A percentile compares a stretch with the other conserved stretches of the same genome.
Conservation (phyloP, 257 asterid species). For the Rauvolfia tetraphylla region DNA sequence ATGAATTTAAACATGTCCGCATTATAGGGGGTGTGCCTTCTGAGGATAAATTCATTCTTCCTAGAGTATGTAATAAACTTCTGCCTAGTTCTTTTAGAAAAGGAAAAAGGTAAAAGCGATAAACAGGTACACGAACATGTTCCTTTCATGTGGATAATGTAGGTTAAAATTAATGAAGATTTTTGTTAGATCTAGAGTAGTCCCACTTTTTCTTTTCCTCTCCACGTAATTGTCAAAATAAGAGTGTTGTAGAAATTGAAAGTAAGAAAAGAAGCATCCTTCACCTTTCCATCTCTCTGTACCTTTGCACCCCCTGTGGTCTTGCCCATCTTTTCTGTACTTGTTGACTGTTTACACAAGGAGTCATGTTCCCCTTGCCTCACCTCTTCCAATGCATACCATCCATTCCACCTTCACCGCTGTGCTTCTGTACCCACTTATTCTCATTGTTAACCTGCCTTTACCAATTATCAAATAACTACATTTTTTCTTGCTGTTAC, state of each 20-base stretch:
- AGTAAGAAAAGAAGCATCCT: too few relatives aligned
- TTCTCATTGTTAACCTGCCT: neutral
- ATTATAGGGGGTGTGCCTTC: neutral
- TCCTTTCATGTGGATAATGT: neutral
- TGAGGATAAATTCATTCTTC: neutral
- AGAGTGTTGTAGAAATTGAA: too few relatives aligned
- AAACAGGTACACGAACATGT: too few relatives aligned
- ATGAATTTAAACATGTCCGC: too few relatives aligned
- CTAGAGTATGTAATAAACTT: neutral
- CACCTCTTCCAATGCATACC: neutral
- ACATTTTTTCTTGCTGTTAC: neutral
- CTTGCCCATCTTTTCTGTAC: neutral
- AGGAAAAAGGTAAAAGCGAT: too few relatives aligned
- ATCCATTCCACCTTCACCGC: neutral
- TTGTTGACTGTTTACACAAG: neutral
- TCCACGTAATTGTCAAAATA: neutral
- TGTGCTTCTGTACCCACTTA: neutral
- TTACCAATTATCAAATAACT: neutral
- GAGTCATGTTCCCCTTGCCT: neutral
- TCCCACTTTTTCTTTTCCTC: neutral
- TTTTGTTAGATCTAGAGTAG: neutral
- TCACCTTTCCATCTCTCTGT: neutral
- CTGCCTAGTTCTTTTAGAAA: too few relatives aligned
- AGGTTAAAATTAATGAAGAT: neutral
- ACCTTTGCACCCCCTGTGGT: neutral